Base-by-base conservation (phyloP, 208 protist genomes). In the Polymyxa betae region DNA sequence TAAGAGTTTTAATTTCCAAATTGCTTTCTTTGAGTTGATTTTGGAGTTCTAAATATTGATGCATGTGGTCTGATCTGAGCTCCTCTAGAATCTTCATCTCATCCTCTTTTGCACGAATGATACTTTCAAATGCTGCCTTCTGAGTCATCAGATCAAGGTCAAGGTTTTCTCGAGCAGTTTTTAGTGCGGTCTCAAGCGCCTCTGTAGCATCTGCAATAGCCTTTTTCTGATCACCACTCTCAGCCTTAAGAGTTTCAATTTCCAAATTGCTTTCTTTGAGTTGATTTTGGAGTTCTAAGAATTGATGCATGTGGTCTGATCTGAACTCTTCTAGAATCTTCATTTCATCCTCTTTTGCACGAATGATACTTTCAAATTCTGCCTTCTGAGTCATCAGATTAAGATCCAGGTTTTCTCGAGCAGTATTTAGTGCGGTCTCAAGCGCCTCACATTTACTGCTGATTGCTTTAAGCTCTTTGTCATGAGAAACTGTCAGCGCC, bases 391-490 rank as follows among this genome's bases (percentile, higher is more conserved):
- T 35, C 72, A 38, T 82, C 16, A 43, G 40, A 5, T 35, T 43
- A 5, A 38, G 16, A 40, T 45, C 72, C 10, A 38, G 5, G 40
- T 45, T 35, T 40, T 60, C 49, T 5, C 49, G 49, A 29, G 5
- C 12, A 60, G 72, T 20, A 35, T 82, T n/a, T 5, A 82, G 72
- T 5, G 72, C 40, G 16, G n/a, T 43, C n/a, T 35, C 10, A 82
- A 82, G 72, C 5, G 5, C n/a, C 5, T 35, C 72, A 82, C n/a
- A 82, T 43, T 82, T 82, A 45, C 35, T n/a, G n/a, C 10, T n/a
- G n/a, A 82, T 43, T 40, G 72, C 72, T 43, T 82, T 82, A 5
- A 82, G 72, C 40, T 82, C 72, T 43, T 82, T 82, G 72, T 82
- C 72, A 20, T 82, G 5, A 38, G 40, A 5, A 20, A 82, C 72